phyloP scores from a whole-genome alignment of 371 early-diverging fungal genomes.

The Mortierella sp. region DNA sequence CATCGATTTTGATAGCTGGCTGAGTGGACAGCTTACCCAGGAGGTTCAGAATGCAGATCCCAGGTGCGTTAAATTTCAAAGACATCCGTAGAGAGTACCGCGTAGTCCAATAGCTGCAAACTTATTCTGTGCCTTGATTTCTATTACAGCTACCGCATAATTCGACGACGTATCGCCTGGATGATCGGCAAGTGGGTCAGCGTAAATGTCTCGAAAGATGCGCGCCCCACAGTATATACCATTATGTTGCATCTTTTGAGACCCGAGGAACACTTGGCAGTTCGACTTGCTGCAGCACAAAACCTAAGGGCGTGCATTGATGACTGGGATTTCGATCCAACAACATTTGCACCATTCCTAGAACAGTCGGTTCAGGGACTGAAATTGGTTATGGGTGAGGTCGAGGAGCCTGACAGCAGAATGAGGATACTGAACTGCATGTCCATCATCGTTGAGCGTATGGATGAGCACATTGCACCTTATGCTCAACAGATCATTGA shows the following conservation, averaged over 20 bases:
- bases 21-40: slow-evolving; percentile 66
- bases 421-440: slow-evolving; percentile 83
- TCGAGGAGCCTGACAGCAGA: slow-evolving; percentile 82
- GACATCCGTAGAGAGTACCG: neutral
- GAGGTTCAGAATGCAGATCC: slow-evolving; percentile 69
- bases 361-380: slow-evolving; percentile 71
- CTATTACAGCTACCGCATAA: slow-evolving; percentile 64
- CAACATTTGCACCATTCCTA: slow-evolving; percentile 78
- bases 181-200: slow-evolving; percentile 90
- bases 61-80: slow-evolving; percentile 48
- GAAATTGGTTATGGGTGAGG: slow-evolving; percentile 70
- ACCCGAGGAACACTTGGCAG: slow-evolving; percentile 79
- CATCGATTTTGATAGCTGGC: slow-evolving; percentile 87
- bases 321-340: slow-evolving; percentile 91
- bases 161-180: slow-evolving; percentile 86
- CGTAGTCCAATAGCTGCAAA: neutral
- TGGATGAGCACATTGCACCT: slow-evolving; percentile 81
- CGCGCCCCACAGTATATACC: slow-evolving; percentile 77
- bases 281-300: slow-evolving; percentile 86
- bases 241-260: slow-evolving; percentile 77
- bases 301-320: slow-evolving; percentile 78
- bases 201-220: slow-evolving; percentile 78
- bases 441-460: slow-evolving; percentile 81
- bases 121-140: neutral
- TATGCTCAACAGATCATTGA: slow-evolving; percentile 78